Base-by-base conservation (phyloP, 176 grass and related monocot species). In the Carex kokanica region DNA sequence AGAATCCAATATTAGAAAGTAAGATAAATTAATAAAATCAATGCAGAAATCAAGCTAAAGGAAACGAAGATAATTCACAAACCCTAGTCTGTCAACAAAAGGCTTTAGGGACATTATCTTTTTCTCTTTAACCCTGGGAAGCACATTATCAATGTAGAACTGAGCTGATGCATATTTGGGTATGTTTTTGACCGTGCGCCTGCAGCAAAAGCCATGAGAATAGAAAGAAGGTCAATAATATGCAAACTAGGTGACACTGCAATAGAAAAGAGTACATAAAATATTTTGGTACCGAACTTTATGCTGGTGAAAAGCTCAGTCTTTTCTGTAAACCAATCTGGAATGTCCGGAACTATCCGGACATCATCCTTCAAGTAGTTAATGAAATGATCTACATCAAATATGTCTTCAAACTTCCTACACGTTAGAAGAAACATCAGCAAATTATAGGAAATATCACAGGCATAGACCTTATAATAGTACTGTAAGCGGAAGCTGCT, bases 351-450 rank as follows among this genome's bases (percentile, higher is more conserved):
- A 87, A 98, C 45, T 78, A 93, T 93, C 68, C 21, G 87, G 29
- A 98, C 96, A 93, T 98, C 96, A 87, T 91, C 89, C 91, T 98
- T 98, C 88, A 98, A 88, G 87, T 95, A 98, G 84, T 91, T 87
- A 83, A 98, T 98, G 85, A 98, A 98, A 87, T 98, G 78, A 81
- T 95, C 89, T n/a, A 98, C 96, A 93, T 93, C 93, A 78, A 98
- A 98, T 55, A 98, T 98, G 45, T 95, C 96, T 90, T 98, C 93
- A 72, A 98, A 95, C 88, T 95, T 98, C 77, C 96, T 98, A 93
- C 74, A 91, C 16, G 83, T 75, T 57, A 85, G 25, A 89, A 24
- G 64, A 27, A 88, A 60, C 56, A 70, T 9, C 17, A 61, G 15
- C 13, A 54, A 82, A 27, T 17, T 25, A 32, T 31, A 47, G 49